Base-by-base conservation (phyloP, 2,329 filamentous ascomycete genomes). In the Ceratocystis colombiana region DNA sequence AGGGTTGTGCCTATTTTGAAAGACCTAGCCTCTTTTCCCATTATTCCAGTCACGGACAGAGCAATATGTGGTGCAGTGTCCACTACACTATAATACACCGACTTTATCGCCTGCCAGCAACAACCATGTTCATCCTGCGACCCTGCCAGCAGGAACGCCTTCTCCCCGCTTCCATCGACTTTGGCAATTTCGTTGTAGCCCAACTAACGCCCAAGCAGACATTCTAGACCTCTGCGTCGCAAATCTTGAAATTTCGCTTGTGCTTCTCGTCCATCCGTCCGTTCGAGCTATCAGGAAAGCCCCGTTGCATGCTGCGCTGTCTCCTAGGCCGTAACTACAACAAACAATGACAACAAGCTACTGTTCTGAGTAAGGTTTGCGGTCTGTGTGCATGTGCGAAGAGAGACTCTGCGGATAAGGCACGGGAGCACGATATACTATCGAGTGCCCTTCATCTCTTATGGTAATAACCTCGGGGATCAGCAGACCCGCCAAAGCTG, bases 191-290 rank as follows among this genome's bases (percentile, higher is more conserved):
- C 28, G 17, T 5, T 3, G 25, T 17, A 25, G 15, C 17, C 25
- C 53, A 59, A 59, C 53, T 37, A 33, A 10, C 25, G 25, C 55
- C 25, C 55, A 33, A 33, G 25, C 17, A 37, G 55, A 37, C 0
- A 59, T 59, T 59, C 55, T 59, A 59, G 55, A 59, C 55, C 28
- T 59, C 28, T 59, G 55, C 2, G n/a, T 15, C 15, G 55, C 28
- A 59, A 59, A 59, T 59, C 55, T 30, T 59, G 55, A 59, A 59
- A 59, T 59, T 15, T 59, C 55, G 55, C 55, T 59, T 59, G 12
- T 59, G 17, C 12, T 8, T 25, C 25, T 25, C 8, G 25, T 12
- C 48, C 48, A 5, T 15, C 48, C 48, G 17, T 15, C 48, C 48
- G 15, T 59, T 30, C 28, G 33, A 28, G 55, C 55, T 59, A 33